These are phyloP conservation scores for Trichoderma koningiopsis DNA, from an alignment of 2,329 filamentous ascomycete species.

Conservation along the genomic window DNA sequence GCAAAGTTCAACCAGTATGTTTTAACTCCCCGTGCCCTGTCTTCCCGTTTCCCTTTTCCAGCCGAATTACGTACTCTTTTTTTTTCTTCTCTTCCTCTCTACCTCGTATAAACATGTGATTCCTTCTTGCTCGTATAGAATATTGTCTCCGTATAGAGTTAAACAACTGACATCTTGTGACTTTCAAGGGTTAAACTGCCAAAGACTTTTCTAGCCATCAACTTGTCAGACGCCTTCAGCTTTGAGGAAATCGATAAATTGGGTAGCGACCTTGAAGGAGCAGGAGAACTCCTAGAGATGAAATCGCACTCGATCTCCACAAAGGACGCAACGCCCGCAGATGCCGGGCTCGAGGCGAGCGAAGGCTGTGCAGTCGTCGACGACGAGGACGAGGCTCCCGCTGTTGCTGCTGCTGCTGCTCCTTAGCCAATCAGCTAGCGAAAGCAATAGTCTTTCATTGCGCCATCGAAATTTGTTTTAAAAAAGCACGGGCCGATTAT, in stretches of 20 bases:
- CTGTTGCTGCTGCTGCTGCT: conserved; percentile 8
- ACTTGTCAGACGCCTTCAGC: conserved; percentile 63
- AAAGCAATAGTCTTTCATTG: not conserved
- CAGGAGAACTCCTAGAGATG: conserved; percentile 46
- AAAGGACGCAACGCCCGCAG: conserved; percentile 35
- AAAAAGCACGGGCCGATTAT: conserved; percentile 27
- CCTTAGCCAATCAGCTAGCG: not conserved
- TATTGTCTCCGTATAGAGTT: not conserved
- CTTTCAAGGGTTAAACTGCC: conserved; percentile 61
- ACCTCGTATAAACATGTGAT: not conserved
- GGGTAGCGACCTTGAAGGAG: conserved; percentile 48
- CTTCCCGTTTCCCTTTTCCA: not conserved
- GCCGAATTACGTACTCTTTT: not conserved
- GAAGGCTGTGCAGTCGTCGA: not conserved
- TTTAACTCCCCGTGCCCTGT: conserved; percentile 29
- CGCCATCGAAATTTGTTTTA: not conserved
- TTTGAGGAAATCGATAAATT: conserved; percentile 60
- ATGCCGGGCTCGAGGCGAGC: conserved; percentile 9
- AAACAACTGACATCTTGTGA: not conserved
- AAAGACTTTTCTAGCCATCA: conserved; percentile 67
- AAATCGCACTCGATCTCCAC: conserved; percentile 39
- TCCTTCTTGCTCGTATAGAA: not conserved
- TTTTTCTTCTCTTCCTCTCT: not conserved
- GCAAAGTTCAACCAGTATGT: conserved; percentile 92
- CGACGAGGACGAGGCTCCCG: conserved; percentile 21